These are phyloP conservation scores for Nicotiana attenuata DNA, from an alignment of 257 asterid species.

Conservation along the genomic window DNA sequence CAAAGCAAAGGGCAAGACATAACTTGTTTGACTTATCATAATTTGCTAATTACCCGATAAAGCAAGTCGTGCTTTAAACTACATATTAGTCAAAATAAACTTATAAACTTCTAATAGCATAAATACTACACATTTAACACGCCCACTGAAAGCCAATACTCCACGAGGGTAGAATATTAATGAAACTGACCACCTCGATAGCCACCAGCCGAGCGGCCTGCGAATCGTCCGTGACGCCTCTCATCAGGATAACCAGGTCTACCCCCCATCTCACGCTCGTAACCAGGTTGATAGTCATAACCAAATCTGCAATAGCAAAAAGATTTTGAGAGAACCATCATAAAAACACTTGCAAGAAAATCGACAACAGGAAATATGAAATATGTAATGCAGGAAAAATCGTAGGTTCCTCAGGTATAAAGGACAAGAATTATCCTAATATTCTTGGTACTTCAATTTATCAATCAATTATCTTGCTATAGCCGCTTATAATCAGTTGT, in stretches of 20 bases:
- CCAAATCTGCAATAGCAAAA: slow-evolving; percentile 51
- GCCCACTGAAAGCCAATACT: neutral
- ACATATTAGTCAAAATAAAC: neutral
- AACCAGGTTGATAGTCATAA: slow-evolving; percentile 70
- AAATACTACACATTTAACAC: neutral
- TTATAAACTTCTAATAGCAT: neutral
- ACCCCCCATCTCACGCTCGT: slow-evolving; percentile 80
- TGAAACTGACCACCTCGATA: slow-evolving; percentile 53
- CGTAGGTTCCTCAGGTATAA: neutral
- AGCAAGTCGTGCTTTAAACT: neutral
- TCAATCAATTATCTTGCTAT: too few species aligned
- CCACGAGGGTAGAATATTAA: slow-evolving; percentile 16
- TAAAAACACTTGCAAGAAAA: neutral
- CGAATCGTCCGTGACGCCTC: slow-evolving; percentile 74
- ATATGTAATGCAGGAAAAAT: neutral
- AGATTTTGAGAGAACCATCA: neutral
- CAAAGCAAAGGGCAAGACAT: neutral
- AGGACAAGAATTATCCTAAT: neutral
- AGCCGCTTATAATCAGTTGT: too few species aligned
- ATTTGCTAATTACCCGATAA: neutral
- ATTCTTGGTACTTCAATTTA: too few species aligned
- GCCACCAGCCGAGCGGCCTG: slow-evolving; percentile 75
- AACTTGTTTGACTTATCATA: neutral
- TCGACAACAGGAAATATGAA: neutral
- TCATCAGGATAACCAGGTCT: slow-evolving; percentile 84